Conservation (phyloP, 441 rosid genomes). For the Omphalea diandra region DNA sequence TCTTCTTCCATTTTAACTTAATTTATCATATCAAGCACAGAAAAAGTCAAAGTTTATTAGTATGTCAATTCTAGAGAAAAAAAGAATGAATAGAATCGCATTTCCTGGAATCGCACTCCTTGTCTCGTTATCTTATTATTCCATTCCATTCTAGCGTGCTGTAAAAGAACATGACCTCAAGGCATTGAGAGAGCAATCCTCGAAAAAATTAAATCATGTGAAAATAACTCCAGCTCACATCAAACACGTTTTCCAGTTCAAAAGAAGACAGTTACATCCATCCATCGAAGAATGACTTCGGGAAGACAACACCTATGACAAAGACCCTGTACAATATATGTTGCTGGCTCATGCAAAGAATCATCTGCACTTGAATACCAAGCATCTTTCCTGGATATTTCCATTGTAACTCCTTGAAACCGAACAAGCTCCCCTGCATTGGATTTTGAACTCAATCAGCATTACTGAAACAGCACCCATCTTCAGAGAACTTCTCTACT, state of each 20-base stretch:
- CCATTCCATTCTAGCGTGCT: background rate
- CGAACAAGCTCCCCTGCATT: slow-evolving; percentile 89
- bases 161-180: background rate
- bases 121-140: background rate
- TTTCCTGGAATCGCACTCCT: background rate
- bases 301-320: slow-evolving; percentile 97
- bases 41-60: background rate
- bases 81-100: background rate
- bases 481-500: background rate
- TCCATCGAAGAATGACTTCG: slow-evolving; percentile 80
- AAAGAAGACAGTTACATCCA: slow-evolving; percentile 61
- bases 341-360: slow-evolving; percentile 69
- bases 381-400: slow-evolving; percentile 93
- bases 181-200: background rate
- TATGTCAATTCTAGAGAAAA: background rate
- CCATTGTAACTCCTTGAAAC: slow-evolving; percentile 97
- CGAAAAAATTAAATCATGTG: background rate
- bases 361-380: slow-evolving; percentile 87
- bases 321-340: slow-evolving; percentile 78
- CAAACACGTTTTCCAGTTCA: background rate
- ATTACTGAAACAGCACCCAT: background rate
- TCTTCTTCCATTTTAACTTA: background rate
- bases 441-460: slow-evolving; percentile 9
- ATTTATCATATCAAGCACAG: background rate
- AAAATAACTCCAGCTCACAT: background rate